These are phyloP conservation scores for Arctium lappa DNA, from an alignment of 129 eudicot species.

Conservation along the genomic window DNA sequence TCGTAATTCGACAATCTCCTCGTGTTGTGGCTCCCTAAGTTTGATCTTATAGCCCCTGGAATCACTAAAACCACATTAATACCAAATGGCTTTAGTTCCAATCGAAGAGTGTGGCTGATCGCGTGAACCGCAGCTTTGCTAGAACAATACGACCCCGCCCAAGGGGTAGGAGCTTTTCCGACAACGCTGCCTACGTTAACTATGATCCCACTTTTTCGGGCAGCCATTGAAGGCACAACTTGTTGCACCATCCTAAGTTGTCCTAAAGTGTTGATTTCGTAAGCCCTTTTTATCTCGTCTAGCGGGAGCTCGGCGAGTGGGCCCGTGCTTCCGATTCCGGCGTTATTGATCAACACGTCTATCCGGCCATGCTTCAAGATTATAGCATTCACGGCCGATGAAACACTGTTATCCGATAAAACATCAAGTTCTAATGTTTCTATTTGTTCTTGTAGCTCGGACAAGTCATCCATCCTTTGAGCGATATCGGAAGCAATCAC, in stretches of 20 bases:
- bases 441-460: slow-evolving; percentile 43
- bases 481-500: slow-evolving; percentile 67
- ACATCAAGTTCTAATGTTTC: slow-evolving; percentile 67
- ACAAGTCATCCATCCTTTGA: slow-evolving; percentile 41
- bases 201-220: slow-evolving; percentile 40
- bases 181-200: slow-evolving; percentile 74
- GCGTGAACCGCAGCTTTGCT: slow-evolving; percentile 72
- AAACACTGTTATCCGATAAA: slow-evolving; percentile 58
- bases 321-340: slow-evolving; percentile 70
- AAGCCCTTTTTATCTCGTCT: slow-evolving; percentile 49
- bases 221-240: slow-evolving; percentile 75
- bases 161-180: slow-evolving; percentile 75
- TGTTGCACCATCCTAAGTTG: slow-evolving; percentile 72
- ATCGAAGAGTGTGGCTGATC: slow-evolving; percentile 46
- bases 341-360: slow-evolving; percentile 68
- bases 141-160: slow-evolving; percentile 79
- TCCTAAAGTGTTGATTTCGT: slow-evolving; percentile 63
- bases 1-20: slow-evolving; percentile 42
- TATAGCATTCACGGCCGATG: slow-evolving; percentile 41
- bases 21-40: slow-evolving; percentile 42
- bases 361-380: slow-evolving; percentile 54
- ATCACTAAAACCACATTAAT: slow-evolving; percentile 53
- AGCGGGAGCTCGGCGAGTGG: slow-evolving; percentile 76
- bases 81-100: slow-evolving; percentile 64
- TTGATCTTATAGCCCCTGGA: slow-evolving; percentile 70